A percentile compares a stretch with the other conserved stretches of the same genome.
Evolutionary conservation across 2,329 filamentous ascomycete species (phyloP).

Genomic region (Rhinocladiella mackenziei): DNA sequence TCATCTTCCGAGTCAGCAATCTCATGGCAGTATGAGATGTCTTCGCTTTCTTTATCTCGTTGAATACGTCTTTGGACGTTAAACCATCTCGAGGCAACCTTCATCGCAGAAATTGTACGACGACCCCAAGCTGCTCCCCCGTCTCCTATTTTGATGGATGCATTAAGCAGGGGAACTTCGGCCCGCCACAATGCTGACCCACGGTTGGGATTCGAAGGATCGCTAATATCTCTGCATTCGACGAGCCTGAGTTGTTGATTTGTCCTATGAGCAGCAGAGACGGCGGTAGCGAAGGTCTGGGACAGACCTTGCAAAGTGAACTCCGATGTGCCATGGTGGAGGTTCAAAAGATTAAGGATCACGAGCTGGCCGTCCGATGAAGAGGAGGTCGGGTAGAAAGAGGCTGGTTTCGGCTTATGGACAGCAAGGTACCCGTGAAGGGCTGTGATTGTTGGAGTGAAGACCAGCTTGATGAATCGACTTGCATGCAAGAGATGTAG

Average conservation of each 20-base stretch:
- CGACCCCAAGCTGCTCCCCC: constrained; percentile 56
- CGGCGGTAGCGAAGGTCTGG: constrained; percentile 40
- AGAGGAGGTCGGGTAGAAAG: constrained; percentile 34
- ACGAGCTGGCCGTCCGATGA: constrained; percentile 33
- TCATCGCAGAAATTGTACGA: constrained; percentile 54
- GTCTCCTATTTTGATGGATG: constrained; percentile 46
- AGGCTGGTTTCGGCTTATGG: constrained; percentile 34
- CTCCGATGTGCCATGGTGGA: constrained; percentile 43
- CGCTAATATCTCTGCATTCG: constrained; percentile 38
- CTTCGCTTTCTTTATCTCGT: constrained; percentile 32
- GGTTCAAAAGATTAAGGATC: constrained; percentile 40
- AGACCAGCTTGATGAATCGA: constrained; percentile 65
- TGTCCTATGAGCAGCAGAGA: constrained; percentile 37
- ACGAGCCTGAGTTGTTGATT: constrained; percentile 37
- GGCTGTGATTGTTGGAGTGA: constrained; percentile 70
- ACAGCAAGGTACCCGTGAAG: constrained; percentile 71
- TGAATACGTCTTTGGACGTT: constrained; percentile 40
- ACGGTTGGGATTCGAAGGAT: constrained; percentile 32
- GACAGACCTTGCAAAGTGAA: constrained; percentile 49
- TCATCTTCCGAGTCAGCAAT: constrained; percentile 12
- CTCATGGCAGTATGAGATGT: not conserved
- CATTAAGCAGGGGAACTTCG: constrained; percentile 60
- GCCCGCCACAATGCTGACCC: constrained; percentile 45
- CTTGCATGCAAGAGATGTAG: constrained; percentile 67
- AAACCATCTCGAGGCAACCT: constrained; percentile 65